Conservation (phyloP, 768 basidiomycete genomes). For the Terana coerulea region DNA sequence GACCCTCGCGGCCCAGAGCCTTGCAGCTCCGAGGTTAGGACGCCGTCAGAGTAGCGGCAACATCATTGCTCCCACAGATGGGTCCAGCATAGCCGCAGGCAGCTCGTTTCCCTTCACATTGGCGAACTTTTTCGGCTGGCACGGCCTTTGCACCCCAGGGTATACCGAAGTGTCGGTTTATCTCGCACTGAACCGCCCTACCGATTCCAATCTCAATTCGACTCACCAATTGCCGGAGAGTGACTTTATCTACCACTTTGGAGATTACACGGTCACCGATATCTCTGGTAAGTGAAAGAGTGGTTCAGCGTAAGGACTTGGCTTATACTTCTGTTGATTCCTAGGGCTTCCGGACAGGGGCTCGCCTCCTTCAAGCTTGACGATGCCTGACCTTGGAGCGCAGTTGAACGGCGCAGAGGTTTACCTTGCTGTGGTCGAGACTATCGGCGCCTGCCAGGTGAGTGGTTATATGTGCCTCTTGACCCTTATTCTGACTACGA, state of each 20-base stretch:
- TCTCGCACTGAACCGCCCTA: not conserved
- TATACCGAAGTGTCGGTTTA: not conserved
- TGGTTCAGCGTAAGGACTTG: not conserved
- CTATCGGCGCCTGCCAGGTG: not conserved
- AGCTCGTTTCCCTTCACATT: not conserved
- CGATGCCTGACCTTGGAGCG: slow-evolving; percentile 1
- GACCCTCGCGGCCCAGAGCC: no score
- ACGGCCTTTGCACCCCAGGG: not conserved
- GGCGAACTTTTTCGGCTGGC: not conserved
- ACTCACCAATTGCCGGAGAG: not conserved
- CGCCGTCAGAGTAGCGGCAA: no score
- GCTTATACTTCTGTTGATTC: not conserved
- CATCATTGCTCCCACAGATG: not conserved
- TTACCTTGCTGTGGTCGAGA: not conserved
- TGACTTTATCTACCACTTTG: slow-evolving; percentile 2
- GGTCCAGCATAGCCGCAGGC: not conserved
- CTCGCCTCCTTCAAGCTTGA: slow-evolving; percentile 1
- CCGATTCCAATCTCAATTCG: not conserved
- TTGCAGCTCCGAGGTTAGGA: no score
- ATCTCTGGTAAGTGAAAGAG: not conserved
- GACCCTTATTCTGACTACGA: no score
- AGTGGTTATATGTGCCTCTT: no score
- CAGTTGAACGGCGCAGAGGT: not conserved
- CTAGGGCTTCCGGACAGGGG: not conserved
- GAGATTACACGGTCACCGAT: not conserved